Conservation (phyloP, 805 yeast genomes). For the Candida orba region DNA sequence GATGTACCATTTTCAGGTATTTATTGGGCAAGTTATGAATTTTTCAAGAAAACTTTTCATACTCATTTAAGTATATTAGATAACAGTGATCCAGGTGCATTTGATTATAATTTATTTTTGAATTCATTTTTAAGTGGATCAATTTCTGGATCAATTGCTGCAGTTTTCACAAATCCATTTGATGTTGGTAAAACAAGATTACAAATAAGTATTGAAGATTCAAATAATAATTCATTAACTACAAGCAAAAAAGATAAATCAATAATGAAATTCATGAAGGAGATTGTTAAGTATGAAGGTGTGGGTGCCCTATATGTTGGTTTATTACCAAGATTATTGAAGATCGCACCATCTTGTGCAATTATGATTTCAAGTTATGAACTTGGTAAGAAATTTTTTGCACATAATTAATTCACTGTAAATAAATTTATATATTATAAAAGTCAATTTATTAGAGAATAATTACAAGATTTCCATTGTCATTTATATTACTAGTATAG, state of each 20-base stretch:
- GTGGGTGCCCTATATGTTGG: constrained; percentile 82
- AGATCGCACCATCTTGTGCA: constrained; percentile 96
- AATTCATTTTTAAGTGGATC: constrained; percentile 79
- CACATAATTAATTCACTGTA: constrained; percentile 1
- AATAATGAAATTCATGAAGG: constrained; percentile 62
- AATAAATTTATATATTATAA: not conserved
- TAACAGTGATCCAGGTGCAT: too few species aligned
- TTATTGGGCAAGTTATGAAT: constrained; percentile 86
- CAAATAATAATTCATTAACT: constrained; percentile 4
- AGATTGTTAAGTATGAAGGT: constrained; percentile 71
- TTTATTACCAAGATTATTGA: constrained; percentile 73
- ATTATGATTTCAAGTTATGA: constrained; percentile 97
- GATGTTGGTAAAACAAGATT: constrained; percentile 95
- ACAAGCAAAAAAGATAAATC: constrained; percentile 27
- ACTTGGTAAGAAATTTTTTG: constrained; percentile 61
- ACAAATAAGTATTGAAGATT: constrained; percentile 45
- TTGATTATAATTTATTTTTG: constrained; percentile 38
- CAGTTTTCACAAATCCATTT: constrained; percentile 85
- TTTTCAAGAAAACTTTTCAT: constrained; percentile 5
- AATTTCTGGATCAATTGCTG: constrained; percentile 77
- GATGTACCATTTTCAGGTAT: constrained; percentile 96
- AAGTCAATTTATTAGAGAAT: not conserved
- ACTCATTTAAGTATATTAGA: constrained; percentile 1
- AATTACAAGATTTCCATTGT: too few species aligned
- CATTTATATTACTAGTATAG: not conserved